A percentile compares a stretch with the other conserved stretches of the same genome.
phyloP scores from a whole-genome alignment of 352 stramenopile species.

The Phytophthora pisi region DNA sequence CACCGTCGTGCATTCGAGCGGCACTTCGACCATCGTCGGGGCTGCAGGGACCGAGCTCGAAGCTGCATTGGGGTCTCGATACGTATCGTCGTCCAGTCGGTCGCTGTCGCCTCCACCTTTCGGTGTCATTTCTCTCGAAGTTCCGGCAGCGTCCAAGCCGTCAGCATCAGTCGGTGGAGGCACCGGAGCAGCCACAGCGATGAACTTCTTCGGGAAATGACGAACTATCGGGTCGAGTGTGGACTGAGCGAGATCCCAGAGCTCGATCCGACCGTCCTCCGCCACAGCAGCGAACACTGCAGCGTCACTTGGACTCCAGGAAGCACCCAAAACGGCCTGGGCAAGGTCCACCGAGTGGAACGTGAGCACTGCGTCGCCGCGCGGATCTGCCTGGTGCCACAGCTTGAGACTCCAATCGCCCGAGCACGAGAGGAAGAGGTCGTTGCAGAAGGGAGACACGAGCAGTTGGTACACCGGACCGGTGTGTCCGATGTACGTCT shows the following conservation, averaged over 20 bases:
- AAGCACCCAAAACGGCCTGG: conserved; percentile 83
- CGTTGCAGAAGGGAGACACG: conserved; percentile 85
- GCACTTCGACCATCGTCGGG: conserved; percentile 42
- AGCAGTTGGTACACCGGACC: conserved; percentile 91
- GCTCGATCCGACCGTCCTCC: conserved; percentile 91
- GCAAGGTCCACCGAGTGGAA: conserved; percentile 81
- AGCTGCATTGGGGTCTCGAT: conserved; percentile 17
- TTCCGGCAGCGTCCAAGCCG: conserved; percentile 7
- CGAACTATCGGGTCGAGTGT: conserved; percentile 86
- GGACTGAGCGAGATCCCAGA: conserved; percentile 90
- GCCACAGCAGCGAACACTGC: conserved; percentile 88
- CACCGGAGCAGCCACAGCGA: conserved; percentile 14
- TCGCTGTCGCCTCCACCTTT: conserved; percentile 11
- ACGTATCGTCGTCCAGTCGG: conserved; percentile 5
- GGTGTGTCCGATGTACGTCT: conserved; percentile 89
- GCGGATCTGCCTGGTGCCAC: conserved; percentile 70
- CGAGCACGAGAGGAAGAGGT: conserved; percentile 89
- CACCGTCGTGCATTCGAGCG: conserved; percentile 71
- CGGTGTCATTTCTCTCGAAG: conserved; percentile 24
- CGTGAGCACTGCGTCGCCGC: conserved; percentile 53
- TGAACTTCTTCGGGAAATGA: conserved; percentile 71
- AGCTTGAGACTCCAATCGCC: conserved; percentile 92
- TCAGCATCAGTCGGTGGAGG: conserved; percentile 6
- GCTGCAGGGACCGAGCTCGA: neutral
- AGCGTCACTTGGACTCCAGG: conserved; percentile 84